These are phyloP conservation scores for Aspergillus melleus DNA, from an alignment of 2,329 filamentous ascomycete species.

Conservation along the genomic window DNA sequence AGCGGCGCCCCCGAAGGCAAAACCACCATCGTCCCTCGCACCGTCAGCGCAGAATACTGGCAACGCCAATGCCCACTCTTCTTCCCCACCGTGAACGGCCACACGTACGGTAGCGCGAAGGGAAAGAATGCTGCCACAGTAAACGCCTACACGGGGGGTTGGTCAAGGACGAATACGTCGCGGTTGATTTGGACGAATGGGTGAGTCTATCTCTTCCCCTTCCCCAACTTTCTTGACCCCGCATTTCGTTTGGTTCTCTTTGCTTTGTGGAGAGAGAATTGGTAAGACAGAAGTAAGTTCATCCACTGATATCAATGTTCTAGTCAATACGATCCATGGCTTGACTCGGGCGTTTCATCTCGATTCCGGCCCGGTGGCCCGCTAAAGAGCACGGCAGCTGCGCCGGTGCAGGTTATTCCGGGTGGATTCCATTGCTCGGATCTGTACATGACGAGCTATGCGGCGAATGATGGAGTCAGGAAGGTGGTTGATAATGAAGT, in stretches of 20 bases:
- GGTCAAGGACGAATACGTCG: slow-evolving; percentile 52
- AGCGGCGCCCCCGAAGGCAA: slow-evolving; percentile 45
- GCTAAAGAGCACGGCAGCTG: slow-evolving; percentile 46
- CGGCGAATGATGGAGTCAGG: slow-evolving; percentile 49
- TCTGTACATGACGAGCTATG: slow-evolving; percentile 48
- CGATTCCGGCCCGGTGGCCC: not conserved
- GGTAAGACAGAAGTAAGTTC: not conserved
- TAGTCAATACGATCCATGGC: not conserved
- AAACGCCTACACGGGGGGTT: slow-evolving; percentile 59
- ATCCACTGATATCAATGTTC: not conserved
- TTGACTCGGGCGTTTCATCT: not conserved
- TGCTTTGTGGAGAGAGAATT: not conserved
- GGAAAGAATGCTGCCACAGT: slow-evolving; percentile 32
- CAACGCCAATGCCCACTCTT: slow-evolving; percentile 56
- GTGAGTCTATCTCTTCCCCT: slow-evolving; percentile 24
- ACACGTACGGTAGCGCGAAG: not conserved
- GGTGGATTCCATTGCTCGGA: slow-evolving; percentile 59
- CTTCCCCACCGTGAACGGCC: slow-evolving; percentile 39
- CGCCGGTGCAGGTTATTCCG: slow-evolving; percentile 56
- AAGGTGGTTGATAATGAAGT: slow-evolving; percentile 53
- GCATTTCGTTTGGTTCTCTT: too few species aligned
- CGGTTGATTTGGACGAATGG: slow-evolving; percentile 61
- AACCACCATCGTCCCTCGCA: slow-evolving; percentile 54
- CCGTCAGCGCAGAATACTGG: slow-evolving; percentile 54
- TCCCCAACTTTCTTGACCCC: too few species aligned